Evolutionary conservation across 1,284 basidiomycete genomes (phyloP).

Genomic region (Boletellus deceptivus): DNA sequence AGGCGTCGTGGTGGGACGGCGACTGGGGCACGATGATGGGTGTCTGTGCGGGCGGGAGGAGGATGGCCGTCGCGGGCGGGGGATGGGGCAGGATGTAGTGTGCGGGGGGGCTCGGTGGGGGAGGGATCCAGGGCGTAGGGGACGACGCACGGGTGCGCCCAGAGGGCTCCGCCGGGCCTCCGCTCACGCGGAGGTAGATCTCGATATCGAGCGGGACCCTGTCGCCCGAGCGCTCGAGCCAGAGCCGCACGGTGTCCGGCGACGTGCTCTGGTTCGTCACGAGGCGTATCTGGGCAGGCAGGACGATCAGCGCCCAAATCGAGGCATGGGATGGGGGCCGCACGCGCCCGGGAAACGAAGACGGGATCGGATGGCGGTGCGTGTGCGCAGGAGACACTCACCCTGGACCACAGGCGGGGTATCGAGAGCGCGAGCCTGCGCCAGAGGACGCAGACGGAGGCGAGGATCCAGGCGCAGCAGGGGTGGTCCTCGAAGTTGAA

Average conservation of each 20-base stretch:
- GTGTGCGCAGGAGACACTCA: constrained; percentile 31
- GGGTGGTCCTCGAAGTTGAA: constrained; percentile 64
- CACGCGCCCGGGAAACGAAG: constrained; percentile 4
- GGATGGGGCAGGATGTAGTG: constrained; percentile 43
- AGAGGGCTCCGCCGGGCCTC: constrained; percentile 25
- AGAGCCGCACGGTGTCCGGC: constrained; percentile 73
- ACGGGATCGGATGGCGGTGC: too few relatives aligned
- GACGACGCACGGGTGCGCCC: constrained; percentile 33
- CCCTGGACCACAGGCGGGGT: constrained; percentile 72
- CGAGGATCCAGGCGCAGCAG: constrained; percentile 67
- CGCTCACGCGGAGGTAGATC: constrained; percentile 61
- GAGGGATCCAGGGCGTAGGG: constrained; percentile 39
- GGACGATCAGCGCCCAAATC: constrained; percentile 5
- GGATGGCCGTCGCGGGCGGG: constrained; percentile 31
- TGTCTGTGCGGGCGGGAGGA: constrained; percentile 40
- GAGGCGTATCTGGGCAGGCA: constrained; percentile 56
- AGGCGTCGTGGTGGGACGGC: constrained; percentile 33
- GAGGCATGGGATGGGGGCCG: constrained; percentile 4
- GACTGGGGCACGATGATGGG: constrained; percentile 37
- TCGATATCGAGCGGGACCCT: constrained; percentile 71
- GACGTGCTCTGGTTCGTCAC: constrained; percentile 65
- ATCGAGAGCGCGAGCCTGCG: constrained; percentile 58
- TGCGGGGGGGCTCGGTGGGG: constrained; percentile 23
- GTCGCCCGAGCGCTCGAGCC: constrained; percentile 73
- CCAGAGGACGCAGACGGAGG: constrained; percentile 64